Percentiles rank a stretch among this genome's conserved stretches.
Conservation (phyloP, 768 basidiomycete genomes). For the Dentipellis fragilis region DNA sequence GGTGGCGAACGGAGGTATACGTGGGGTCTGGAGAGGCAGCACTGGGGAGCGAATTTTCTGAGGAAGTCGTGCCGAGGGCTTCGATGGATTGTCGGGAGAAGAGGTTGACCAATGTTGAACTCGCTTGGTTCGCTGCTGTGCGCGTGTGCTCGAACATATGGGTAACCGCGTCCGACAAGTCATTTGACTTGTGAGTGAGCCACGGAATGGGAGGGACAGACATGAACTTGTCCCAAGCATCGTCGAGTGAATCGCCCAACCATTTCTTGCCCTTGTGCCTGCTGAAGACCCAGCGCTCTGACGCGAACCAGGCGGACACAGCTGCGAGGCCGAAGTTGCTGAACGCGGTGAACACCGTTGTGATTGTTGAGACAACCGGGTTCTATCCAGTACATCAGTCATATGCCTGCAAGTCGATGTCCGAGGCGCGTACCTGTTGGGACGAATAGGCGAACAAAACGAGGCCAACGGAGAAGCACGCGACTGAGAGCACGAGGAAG, state of each 20-base stretch:
- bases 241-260: slow-evolving; percentile 50
- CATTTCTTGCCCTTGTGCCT: slow-evolving; percentile 59
- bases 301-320: slow-evolving; percentile 67
- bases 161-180: not conserved
- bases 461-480: slow-evolving; percentile 72
- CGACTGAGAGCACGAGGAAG: slow-evolving; percentile 76
- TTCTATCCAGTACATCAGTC: slow-evolving; percentile 27
- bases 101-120: slow-evolving; percentile 4
- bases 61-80: slow-evolving; percentile 2
- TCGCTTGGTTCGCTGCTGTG: slow-evolving; percentile 1
- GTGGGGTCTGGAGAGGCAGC: slow-evolving; percentile 2
- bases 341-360: slow-evolving; percentile 67
- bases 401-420: not conserved
- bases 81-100: slow-evolving; percentile 5
- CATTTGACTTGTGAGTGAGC: not conserved
- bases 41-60: slow-evolving; percentile 7
- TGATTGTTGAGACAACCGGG: slow-evolving; percentile 53
- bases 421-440: slow-evolving; percentile 36
- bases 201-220: slow-evolving; percentile 7
- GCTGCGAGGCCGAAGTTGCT: slow-evolving; percentile 63
- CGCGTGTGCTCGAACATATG: slow-evolving; percentile 2
- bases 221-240: slow-evolving; percentile 24
- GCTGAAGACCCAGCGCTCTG: slow-evolving; percentile 55
- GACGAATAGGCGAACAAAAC: slow-evolving; percentile 74
- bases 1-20: slow-evolving; percentile 1